A percentile compares a stretch with the other conserved stretches of the same genome.
Evolutionary conservation across 2,329 filamentous ascomycete species (phyloP).

Genomic region (Exutisphaerella laricina): DNA sequence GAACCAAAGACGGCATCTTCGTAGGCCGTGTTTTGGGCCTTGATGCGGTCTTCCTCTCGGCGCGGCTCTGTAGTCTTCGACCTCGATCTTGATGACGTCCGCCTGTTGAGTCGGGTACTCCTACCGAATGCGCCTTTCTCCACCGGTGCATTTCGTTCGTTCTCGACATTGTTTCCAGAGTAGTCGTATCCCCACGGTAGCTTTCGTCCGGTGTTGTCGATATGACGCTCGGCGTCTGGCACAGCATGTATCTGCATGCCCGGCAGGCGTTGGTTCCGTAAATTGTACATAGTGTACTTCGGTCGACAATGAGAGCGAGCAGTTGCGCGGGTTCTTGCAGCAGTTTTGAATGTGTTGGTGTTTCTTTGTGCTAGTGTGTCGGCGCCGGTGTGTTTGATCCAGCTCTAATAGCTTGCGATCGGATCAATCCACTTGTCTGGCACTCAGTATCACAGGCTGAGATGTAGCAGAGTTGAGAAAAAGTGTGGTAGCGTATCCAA

Average conservation of each 20-base stretch:
- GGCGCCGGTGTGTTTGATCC: too few species aligned
- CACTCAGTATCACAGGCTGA: too few species aligned
- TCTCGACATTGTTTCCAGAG: conserved; percentile 8
- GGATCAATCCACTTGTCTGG: too few species aligned
- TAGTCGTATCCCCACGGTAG: conserved; percentile 60
- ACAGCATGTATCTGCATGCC: conserved; percentile 63
- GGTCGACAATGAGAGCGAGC: not conserved
- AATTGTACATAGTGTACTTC: conserved; percentile 8
- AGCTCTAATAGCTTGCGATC: too few species aligned
- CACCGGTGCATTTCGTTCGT: conserved; percentile 41
- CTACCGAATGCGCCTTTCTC: conserved; percentile 59
- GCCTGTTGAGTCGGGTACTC: conserved; percentile 41
- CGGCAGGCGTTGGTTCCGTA: conserved; percentile 9
- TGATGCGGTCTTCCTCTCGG: conserved; percentile 52
- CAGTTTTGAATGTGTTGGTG: not conserved
- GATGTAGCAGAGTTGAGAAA: too few species aligned
- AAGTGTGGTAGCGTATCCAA: too few species aligned
- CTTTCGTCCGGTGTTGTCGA: conserved; percentile 53
- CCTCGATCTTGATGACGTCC: conserved; percentile 15
- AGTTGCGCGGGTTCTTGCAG: not conserved
- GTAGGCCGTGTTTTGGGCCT: conserved; percentile 40
- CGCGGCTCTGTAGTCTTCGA: conserved; percentile 53
- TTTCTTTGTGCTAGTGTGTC: too few species aligned
- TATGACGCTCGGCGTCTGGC: conserved; percentile 56
- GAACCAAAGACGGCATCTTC: conserved; percentile 45